Percentiles rank a stretch among this genome's conserved stretches.
These are phyloP conservation scores for Aspergillus egyptiacus DNA, from an alignment of 495 filamentous ascomycete genomes.

Conservation along the genomic window DNA sequence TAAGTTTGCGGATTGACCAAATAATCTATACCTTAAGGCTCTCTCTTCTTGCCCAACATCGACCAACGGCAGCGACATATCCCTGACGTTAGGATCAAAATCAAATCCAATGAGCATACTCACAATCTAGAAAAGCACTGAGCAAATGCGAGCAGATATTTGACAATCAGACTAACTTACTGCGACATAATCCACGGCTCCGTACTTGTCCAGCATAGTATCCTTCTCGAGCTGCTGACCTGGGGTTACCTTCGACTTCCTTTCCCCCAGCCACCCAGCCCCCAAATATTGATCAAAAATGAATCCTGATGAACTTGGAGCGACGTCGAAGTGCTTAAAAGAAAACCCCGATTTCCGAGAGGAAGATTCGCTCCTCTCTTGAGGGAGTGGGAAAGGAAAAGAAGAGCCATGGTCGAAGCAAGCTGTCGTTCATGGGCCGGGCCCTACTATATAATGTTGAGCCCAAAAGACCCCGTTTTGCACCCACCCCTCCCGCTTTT, in stretches of 20 bases:
- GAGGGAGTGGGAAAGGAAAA: slow-evolving; percentile 6
- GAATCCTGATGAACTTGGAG: not conserved
- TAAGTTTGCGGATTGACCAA: slow-evolving; percentile 1
- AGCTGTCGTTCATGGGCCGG: not conserved
- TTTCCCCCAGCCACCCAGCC: slow-evolving; percentile 38
- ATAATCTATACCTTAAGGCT: not conserved
- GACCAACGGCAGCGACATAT: not conserved
- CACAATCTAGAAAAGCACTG: not conserved
- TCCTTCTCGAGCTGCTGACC: slow-evolving; percentile 3
- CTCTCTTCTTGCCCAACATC: not conserved
- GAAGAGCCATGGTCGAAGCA: not conserved
- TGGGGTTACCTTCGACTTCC: slow-evolving; percentile 18
- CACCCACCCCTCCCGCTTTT: slow-evolving; percentile 5
- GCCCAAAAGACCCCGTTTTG: not conserved
- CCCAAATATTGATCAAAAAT: slow-evolving; percentile 15
- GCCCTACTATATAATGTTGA: slow-evolving; percentile 2
- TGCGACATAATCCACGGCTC: not conserved
- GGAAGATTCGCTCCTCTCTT: not conserved
- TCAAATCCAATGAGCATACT: not conserved
- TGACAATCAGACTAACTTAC: not conserved
- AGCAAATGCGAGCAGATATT: not conserved
- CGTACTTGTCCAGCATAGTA: slow-evolving; percentile 12
- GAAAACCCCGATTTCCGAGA: not conserved
- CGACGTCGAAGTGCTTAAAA: not conserved
- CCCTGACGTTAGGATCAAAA: not conserved